A percentile compares a stretch with the other conserved stretches of the same genome.
Conservation (phyloP, 495 filamentous ascomycete genomes). For the Corynascus novoguineensis region DNA sequence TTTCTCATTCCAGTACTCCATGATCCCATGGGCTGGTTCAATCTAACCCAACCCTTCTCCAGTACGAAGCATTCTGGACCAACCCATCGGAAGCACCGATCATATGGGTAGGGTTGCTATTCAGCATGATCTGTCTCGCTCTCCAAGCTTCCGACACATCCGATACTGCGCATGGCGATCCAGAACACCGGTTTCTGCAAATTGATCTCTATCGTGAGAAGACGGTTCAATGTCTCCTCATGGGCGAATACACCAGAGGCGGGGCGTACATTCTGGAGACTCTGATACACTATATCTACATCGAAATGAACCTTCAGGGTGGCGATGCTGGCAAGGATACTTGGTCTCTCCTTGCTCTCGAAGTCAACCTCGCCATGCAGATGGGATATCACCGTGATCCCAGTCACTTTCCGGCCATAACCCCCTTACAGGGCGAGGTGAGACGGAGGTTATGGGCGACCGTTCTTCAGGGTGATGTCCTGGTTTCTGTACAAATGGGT, state of each 20-base stretch:
- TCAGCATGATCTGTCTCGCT: slow-evolving; percentile 6
- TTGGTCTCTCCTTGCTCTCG: slow-evolving; percentile 37
- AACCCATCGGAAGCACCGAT: neutral
- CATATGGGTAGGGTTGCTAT: neutral
- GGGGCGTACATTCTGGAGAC: slow-evolving; percentile 40
- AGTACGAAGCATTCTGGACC: slow-evolving; percentile 1
- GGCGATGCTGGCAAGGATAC: slow-evolving; percentile 34
- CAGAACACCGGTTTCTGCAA: neutral
- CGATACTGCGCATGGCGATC: slow-evolving; percentile 1
- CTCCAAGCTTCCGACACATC: neutral
- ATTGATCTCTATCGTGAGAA: neutral
- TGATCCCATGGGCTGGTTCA: neutral
- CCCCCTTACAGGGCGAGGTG: slow-evolving; percentile 34
- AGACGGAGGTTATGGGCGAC: slow-evolving; percentile 35
- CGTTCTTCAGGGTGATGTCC: slow-evolving; percentile 26
- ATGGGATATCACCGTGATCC: slow-evolving; percentile 41
- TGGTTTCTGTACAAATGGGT: slow-evolving; percentile 30
- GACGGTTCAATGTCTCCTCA: slow-evolving; percentile 29
- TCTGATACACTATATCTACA: slow-evolving; percentile 31
- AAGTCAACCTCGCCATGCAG: slow-evolving; percentile 36
- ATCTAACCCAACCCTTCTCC: neutral
- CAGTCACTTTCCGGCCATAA: slow-evolving; percentile 31
- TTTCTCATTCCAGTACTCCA: too few species aligned
- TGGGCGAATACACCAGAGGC: slow-evolving; percentile 40
- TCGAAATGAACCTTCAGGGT: slow-evolving; percentile 32